Conservation (phyloP, 208 protist genomes). For the Trypanosoma melophagium region DNA sequence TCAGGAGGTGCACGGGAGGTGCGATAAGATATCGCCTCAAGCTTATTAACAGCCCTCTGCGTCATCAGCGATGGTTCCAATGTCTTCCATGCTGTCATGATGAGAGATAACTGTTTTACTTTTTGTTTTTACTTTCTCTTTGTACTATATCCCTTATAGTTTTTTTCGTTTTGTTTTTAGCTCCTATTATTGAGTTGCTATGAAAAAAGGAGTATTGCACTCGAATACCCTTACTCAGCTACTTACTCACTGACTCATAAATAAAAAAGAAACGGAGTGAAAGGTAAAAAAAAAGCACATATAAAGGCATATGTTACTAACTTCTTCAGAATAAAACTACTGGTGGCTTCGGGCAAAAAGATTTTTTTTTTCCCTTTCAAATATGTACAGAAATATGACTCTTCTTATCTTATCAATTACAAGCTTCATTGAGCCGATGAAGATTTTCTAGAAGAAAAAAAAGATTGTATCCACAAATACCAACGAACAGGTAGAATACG, state of each 20-base stretch:
- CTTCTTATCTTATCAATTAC: too few species aligned
- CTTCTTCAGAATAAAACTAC: too few species aligned
- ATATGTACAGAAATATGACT: too few species aligned
- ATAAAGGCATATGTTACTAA: too few species aligned
- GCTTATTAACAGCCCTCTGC: not conserved
- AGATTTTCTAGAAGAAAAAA: not conserved
- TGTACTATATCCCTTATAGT: not conserved
- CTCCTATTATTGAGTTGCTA: conserved; percentile 20
- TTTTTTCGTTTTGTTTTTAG: conserved; percentile 10
- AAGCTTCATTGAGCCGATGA: too few species aligned
- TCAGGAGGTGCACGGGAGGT: not conserved
- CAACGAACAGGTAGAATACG: conserved; percentile 29
- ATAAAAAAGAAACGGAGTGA: too few species aligned
- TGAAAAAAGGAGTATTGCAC: conserved; percentile 23
- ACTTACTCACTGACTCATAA: too few species aligned
- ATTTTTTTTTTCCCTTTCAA: too few species aligned
- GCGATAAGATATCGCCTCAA: not conserved
- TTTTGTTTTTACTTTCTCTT: not conserved
- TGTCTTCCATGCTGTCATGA: conserved; percentile 1
- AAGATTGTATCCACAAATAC: conserved; percentile 23
- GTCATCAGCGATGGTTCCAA: conserved; percentile 11
- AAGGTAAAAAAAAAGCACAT: too few species aligned
- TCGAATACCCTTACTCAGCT: too few species aligned
- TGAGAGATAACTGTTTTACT: not conserved
- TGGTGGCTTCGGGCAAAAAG: too few species aligned